Conservation (phyloP, 345 rosid species). For the Brassica rapa region DNA sequence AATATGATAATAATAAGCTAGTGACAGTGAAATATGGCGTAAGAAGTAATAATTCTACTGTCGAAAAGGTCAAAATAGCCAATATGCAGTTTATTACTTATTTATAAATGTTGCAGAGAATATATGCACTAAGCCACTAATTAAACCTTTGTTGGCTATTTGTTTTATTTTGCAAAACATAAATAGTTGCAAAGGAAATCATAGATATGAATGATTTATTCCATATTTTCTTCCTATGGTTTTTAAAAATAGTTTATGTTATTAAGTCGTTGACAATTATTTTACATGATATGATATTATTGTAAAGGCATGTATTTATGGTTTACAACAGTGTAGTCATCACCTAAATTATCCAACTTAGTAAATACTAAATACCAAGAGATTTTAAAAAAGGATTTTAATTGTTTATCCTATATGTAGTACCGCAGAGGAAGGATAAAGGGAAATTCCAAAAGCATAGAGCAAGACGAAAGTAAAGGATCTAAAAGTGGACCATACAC, state of each 20-base stretch:
- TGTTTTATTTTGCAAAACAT: neutral
- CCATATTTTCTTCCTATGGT: neutral
- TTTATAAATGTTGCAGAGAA: neutral
- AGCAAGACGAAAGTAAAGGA: conserved; percentile 24
- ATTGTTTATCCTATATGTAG: conserved; percentile 6
- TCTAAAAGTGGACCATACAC: conserved; percentile 28
- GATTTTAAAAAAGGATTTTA: neutral
- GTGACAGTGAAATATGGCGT: neutral
- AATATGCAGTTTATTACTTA: no score
- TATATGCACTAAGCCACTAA: neutral
- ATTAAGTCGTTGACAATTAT: neutral
- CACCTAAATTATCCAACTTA: neutral
- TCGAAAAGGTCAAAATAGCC: neutral
- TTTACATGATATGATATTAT: neutral
- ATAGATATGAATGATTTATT: neutral
- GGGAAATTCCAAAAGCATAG: conserved; percentile 24
- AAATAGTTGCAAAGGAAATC: neutral
- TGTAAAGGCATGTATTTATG: no score
- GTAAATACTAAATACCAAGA: conserved; percentile 12
- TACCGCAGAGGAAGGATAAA: neutral
- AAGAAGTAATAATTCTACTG: neutral
- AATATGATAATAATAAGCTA: no score
- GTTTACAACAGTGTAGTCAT: neutral
- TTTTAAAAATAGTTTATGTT: neutral
- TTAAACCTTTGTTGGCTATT: neutral